A percentile compares a stretch with the other conserved stretches of the same genome.
phyloP scores from a whole-genome alignment of 83 land plant species.

The Diphasiastrum complanatum region DNA sequence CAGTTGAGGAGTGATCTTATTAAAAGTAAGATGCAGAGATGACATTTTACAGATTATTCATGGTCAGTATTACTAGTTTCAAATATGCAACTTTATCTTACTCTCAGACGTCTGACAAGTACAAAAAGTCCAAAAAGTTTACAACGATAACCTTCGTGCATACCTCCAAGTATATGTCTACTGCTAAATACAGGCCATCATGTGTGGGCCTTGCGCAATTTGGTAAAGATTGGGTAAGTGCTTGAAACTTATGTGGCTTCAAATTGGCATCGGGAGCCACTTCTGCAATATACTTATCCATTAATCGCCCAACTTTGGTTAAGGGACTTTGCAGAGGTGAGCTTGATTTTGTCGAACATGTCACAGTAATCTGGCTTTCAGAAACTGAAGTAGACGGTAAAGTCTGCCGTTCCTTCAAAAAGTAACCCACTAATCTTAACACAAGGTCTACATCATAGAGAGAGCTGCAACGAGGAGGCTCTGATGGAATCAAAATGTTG shows the following conservation, averaged over 20 bases:
- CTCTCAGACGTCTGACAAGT: neutral
- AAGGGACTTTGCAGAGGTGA: slow-evolving; percentile 8
- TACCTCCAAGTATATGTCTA: slow-evolving; percentile 69
- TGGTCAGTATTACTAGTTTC: neutral
- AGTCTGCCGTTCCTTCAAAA: slow-evolving; percentile 18
- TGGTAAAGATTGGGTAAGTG: slow-evolving; percentile 38
- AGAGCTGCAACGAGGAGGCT: slow-evolving; percentile 22
- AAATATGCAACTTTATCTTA: no score
- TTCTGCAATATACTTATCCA: slow-evolving; percentile 56
- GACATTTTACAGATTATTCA: neutral
- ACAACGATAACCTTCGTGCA: neutral
- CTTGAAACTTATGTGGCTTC: slow-evolving; percentile 47
- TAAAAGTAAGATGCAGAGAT: neutral
- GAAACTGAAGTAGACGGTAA: slow-evolving; percentile 3
- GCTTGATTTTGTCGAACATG: neutral
- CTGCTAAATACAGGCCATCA: slow-evolving; percentile 45
- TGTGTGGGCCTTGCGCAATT: slow-evolving; percentile 48
- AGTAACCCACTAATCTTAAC: slow-evolving; percentile 44
- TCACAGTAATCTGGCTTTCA: no score
- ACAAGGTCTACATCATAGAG: slow-evolving; percentile 66
- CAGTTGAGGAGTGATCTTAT: no score
- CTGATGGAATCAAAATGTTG: slow-evolving; percentile 54
- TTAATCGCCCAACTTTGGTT: slow-evolving; percentile 32
- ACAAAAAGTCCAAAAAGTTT: neutral
- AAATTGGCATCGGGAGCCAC: slow-evolving; percentile 60